phyloP scores from a whole-genome alignment of 2,329 filamentous ascomycete species.

The Colletotrichum abscissum region DNA sequence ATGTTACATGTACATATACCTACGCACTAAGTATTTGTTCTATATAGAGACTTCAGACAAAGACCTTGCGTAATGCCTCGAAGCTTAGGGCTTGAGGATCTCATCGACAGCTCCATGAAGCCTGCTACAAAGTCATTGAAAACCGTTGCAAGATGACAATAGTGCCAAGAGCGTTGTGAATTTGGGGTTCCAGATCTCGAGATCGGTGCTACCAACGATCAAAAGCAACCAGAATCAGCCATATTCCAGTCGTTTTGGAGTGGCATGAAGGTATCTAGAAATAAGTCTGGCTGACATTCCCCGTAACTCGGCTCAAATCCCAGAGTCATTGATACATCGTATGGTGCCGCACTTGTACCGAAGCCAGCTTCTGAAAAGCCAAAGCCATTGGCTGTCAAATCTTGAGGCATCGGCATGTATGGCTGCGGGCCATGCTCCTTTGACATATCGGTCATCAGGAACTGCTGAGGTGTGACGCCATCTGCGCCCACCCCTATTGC shows the following conservation, averaged over 20 bases:
- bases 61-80: no score
- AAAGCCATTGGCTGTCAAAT: background rate
- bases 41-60: no score
- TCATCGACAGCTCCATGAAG: no score
- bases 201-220: background rate
- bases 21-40: background rate
- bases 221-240: conserved; percentile 10
- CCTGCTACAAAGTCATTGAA: no score
- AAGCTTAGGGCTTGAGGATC: no score
- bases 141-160: no score
- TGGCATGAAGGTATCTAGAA: conserved; percentile 26
- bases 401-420: conserved; percentile 2
- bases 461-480: background rate
- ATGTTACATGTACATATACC: background rate
- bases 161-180: background rate
- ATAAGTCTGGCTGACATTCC: conserved; percentile 23
- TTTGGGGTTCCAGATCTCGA: background rate
- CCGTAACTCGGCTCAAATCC: conserved; percentile 26
- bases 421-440: background rate
- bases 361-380: background rate
- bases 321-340: conserved; percentile 22
- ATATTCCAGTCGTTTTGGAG: conserved; percentile 18
- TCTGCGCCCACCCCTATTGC: background rate
- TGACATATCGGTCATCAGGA: background rate
- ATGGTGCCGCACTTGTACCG: background rate